These are phyloP conservation scores for Pseudogymnoascus sp. DNA, from an alignment of 2,329 filamentous ascomycete species.

Conservation along the genomic window DNA sequence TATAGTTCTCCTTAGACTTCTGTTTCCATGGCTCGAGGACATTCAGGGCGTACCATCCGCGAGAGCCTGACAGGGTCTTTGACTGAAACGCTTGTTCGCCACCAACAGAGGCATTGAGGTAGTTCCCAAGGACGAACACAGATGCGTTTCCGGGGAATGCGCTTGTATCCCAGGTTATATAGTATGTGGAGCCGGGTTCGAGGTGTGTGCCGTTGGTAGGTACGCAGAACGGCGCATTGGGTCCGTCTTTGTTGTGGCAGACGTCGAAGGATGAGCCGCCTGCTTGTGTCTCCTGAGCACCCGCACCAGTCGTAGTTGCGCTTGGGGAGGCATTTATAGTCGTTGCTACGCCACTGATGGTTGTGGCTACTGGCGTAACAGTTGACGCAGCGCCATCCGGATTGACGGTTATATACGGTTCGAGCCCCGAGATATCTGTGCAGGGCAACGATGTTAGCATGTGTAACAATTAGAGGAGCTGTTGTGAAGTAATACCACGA, in stretches of 20 bases:
- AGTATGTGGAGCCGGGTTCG: slow-evolving; percentile 24
- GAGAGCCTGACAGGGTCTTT: slow-evolving; percentile 6
- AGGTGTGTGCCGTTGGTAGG: slow-evolving; percentile 24
- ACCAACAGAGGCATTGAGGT: slow-evolving; percentile 20
- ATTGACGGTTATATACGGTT: slow-evolving; percentile 22
- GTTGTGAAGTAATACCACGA: not conserved
- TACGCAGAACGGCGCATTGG: slow-evolving; percentile 24
- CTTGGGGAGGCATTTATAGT: slow-evolving; percentile 14
- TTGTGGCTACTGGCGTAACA: slow-evolving; percentile 21
- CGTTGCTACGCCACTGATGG: slow-evolving; percentile 18
- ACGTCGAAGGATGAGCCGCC: slow-evolving; percentile 23
- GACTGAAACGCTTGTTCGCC: slow-evolving; percentile 24
- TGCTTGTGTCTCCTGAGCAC: slow-evolving; percentile 13
- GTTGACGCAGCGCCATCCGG: slow-evolving; percentile 16
- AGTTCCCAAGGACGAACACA: slow-evolving; percentile 23
- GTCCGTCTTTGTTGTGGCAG: slow-evolving; percentile 22
- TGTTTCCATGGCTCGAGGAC: not conserved
- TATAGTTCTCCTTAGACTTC: not conserved
- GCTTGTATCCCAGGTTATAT: slow-evolving; percentile 26
- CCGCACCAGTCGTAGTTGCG: slow-evolving; percentile 13
- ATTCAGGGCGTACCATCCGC: not conserved
- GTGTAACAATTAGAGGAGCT: not conserved
- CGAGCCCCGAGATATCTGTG: slow-evolving; percentile 12
- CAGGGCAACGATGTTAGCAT: not conserved
- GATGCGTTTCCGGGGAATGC: slow-evolving; percentile 21